Base-by-base conservation (phyloP, 1,284 basidiomycete species). In the Puccinia horiana region DNA sequence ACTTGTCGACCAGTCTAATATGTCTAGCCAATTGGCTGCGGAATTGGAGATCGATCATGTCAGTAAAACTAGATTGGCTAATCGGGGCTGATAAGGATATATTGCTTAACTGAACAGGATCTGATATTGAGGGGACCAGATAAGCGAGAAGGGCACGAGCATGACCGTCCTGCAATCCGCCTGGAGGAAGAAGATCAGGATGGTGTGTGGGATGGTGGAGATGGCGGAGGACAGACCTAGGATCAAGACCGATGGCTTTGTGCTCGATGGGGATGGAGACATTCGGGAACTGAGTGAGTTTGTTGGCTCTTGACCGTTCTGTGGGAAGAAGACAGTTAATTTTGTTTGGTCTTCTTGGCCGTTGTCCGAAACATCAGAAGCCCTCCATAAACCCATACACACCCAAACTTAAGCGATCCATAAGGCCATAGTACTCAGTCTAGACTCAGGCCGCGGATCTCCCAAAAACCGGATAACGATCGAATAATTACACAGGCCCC, bases 81-180 rank as follows among this genome's bases (percentile, higher is more conserved):
- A 32, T 56, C 37, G 12, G 26, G 35, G n/a, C 44, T 29, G 56
- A 69, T 9, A 78, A 52, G 32, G 29, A 29, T 23, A 70, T 40
- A 73, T 35, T 18, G 29, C 80, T 81, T 26, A 65, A 81, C 80
- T 81, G 47, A n/a, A 52, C n/a, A 67, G 47, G 74, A 72, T 74
- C 74, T 8, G 73, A n/a, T 40, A 44, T 29, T 29, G 81, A 54
- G 11, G 81, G 81, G 35, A 82, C 63, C n/a, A 82, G 65, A 49
- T 61, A 82, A 58, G 81, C 47, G 16, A 82, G 65, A 12, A 82
- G 63, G 26, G 74, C 81, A 3, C 81, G 58, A 56, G 81, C 81
- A 76, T 82, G 81, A 26, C 81, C 81, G 67, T 82, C 81, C 29
- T 82, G 81, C 40, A 82, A 52, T 35, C 81, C 81, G 67, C 81